Conservation (phyloP, 1,139 yeast species). For the Arxiozyma bovina region DNA sequence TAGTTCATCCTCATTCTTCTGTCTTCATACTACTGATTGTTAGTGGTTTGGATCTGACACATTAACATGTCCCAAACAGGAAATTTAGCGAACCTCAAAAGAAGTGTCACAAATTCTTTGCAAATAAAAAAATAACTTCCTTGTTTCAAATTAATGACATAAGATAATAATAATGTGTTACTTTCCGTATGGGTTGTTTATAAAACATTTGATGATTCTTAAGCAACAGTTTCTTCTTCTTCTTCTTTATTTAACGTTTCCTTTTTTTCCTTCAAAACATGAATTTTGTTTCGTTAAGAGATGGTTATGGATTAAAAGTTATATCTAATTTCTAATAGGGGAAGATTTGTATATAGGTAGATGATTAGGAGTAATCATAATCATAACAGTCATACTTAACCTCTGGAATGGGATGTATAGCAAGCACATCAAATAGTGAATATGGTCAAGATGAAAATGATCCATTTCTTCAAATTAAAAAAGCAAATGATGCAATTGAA, state of each 20-base stretch:
- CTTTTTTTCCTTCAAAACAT: too few relatives aligned
- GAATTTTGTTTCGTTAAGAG: neutral
- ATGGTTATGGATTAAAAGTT: neutral
- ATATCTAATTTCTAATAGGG: too few relatives aligned
- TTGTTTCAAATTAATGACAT: neutral
- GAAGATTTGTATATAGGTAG: neutral
- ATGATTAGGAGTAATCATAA: neutral
- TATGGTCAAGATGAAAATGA: slow-evolving; percentile 41
- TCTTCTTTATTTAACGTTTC: neutral
- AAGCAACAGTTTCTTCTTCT: neutral
- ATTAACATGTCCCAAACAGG: neutral
- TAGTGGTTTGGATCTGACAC: neutral
- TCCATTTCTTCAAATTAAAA: slow-evolving; percentile 43
- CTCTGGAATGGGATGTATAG: slow-evolving; percentile 47
- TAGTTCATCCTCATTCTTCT: neutral
- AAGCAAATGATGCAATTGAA: slow-evolving; percentile 60
- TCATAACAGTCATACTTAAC: neutral
- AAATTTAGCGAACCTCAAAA: neutral
- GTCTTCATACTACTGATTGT: neutral
- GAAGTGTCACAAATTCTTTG: slow-evolving; percentile 1
- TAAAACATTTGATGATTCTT: neutral
- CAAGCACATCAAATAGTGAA: slow-evolving; percentile 41
- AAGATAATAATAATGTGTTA: too few relatives aligned
- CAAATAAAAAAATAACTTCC: neutral
- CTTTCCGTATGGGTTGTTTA: neutral